These are phyloP conservation scores for Aureobasidium sp. DNA, from an alignment of 2,329 filamentous ascomycete genomes.

Conservation along the genomic window DNA sequence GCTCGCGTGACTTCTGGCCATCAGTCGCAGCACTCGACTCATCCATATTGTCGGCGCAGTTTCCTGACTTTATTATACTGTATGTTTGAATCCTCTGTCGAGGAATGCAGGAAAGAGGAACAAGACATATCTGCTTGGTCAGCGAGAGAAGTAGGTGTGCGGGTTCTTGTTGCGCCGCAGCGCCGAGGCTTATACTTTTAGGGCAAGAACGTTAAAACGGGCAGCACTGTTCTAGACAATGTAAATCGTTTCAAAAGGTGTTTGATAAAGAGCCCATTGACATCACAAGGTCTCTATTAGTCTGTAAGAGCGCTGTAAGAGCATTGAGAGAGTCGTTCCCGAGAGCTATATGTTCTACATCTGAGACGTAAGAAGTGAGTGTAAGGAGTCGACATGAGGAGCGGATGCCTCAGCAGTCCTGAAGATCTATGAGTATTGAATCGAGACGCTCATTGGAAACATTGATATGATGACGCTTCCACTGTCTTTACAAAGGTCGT, in stretches of 20 bases:
- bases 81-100: background rate
- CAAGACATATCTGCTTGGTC: background rate
- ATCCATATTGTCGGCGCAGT: background rate
- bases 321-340: too few relatives aligned
- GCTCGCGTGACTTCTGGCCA: background rate
- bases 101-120: background rate
- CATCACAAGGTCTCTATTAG: too few relatives aligned
- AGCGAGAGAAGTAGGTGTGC: background rate
- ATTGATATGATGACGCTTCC: too few relatives aligned
- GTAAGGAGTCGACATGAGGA: too few relatives aligned
- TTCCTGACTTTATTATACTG: background rate
- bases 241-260: background rate
- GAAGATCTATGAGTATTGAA: too few relatives aligned
- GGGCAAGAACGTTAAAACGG: conserved; percentile 7
- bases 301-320: too few relatives aligned
- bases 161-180: conserved; percentile 1
- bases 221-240: background rate
- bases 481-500: too few relatives aligned
- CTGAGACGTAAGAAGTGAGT: too few relatives aligned
- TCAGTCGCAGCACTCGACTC: background rate
- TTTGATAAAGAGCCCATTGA: too few relatives aligned
- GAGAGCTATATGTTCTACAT: too few relatives aligned
- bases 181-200: background rate
- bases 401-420: too few relatives aligned
- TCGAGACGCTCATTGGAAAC: too few relatives aligned